Evolutionary conservation across 345 rosid species (phyloP).

Genomic region (Populus simonii): DNA sequence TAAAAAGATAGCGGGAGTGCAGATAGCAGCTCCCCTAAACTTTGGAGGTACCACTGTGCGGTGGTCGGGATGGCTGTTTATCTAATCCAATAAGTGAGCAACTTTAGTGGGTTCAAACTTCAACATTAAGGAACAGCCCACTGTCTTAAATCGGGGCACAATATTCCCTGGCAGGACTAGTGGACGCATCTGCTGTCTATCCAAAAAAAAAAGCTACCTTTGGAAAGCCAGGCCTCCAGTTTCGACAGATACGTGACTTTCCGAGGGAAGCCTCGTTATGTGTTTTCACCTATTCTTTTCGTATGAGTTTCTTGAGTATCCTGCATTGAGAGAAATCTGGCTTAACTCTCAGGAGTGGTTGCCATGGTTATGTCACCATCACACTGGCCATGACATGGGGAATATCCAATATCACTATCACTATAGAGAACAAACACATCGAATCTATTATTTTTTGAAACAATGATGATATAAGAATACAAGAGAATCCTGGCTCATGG

Average conservation of each 20-base stretch:
- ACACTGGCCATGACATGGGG: too few species aligned
- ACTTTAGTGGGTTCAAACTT: not conserved
- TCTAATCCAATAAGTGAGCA: not conserved
- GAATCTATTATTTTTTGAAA: not conserved
- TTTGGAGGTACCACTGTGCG: too few species aligned
- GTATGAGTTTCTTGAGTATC: not conserved
- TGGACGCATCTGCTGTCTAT: not conserved
- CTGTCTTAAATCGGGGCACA: not conserved
- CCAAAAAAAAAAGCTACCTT: not conserved
- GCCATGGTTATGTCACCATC: too few species aligned
- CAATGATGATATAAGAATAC: not conserved
- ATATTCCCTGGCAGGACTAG: not conserved
- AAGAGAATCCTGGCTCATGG: not conserved
- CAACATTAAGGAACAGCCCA: too few species aligned
- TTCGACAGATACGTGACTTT: too few species aligned
- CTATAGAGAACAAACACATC: not conserved
- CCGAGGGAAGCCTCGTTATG: too few species aligned
- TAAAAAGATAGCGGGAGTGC: too few species aligned
- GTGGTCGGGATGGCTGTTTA: not conserved
- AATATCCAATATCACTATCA: not conserved
- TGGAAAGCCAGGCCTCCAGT: too few species aligned
- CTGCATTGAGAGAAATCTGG: not conserved
- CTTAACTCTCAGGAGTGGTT: too few species aligned
- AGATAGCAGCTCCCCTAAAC: too few species aligned
- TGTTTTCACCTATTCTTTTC: too few species aligned